Percentiles rank a stretch among this genome's conserved stretches.
Conservation (phyloP, 2,329 filamentous ascomycete genomes). For the Microdochium nivale region DNA sequence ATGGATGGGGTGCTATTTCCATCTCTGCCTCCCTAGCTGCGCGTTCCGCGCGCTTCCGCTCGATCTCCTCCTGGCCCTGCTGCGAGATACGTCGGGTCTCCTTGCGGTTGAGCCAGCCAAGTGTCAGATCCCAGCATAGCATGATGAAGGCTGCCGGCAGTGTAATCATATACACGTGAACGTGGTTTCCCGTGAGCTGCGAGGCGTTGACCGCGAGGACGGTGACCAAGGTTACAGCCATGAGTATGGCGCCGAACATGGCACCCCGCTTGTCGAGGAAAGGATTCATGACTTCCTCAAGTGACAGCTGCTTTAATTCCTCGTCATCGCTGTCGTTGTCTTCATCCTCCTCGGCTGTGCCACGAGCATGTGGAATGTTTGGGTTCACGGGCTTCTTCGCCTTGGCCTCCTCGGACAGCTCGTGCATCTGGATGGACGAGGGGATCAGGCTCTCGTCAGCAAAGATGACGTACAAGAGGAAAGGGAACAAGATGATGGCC, state of each 20-base stretch:
- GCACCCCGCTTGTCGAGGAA: slow-evolving; percentile 62
- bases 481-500: slow-evolving; percentile 58
- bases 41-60: slow-evolving; percentile 30
- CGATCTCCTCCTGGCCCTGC: slow-evolving; percentile 41
- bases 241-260: slow-evolving; percentile 53
- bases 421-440: slow-evolving; percentile 56
- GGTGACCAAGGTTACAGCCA: slow-evolving; percentile 58
- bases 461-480: slow-evolving; percentile 63
- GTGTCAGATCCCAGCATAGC: slow-evolving; percentile 57
- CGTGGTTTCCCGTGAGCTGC: slow-evolving; percentile 35
- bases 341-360: slow-evolving; percentile 43
- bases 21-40: slow-evolving; percentile 9
- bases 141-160: slow-evolving; percentile 60
- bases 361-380: slow-evolving; percentile 59
- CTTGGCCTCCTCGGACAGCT: slow-evolving; percentile 49
- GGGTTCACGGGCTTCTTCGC: slow-evolving; percentile 56
- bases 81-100: slow-evolving; percentile 56
- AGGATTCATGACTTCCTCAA: slow-evolving; percentile 69
- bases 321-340: slow-evolving; percentile 34
- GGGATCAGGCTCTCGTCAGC: slow-evolving; percentile 56
- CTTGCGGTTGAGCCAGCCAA: slow-evolving; percentile 54
- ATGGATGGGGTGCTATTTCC: not conserved
- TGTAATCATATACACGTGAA: slow-evolving; percentile 60
- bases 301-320: slow-evolving; percentile 44
- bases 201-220: slow-evolving; percentile 58